phyloP scores from a whole-genome alignment of 2,329 filamentous ascomycete species.

The Colletotrichum higginsianum region DNA sequence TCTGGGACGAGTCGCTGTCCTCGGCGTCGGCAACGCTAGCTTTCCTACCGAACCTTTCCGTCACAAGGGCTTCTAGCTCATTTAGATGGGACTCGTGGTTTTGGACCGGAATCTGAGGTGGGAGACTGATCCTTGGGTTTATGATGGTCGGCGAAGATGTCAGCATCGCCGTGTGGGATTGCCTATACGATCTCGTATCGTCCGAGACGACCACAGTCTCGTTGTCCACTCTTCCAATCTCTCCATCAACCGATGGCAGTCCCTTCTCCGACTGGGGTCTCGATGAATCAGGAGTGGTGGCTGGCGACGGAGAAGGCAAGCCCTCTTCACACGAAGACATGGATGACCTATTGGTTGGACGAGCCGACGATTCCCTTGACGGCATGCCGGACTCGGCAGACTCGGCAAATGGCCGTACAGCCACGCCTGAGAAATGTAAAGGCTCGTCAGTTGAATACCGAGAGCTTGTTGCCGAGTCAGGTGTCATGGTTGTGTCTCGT shows the following conservation, averaged over 20 bases:
- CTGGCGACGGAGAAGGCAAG: constrained; percentile 51
- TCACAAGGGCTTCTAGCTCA: constrained; percentile 38
- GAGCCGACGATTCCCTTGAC: constrained; percentile 36
- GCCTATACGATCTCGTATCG: constrained; percentile 39
- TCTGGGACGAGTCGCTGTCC: constrained; percentile 37
- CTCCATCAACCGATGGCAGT: constrained; percentile 43
- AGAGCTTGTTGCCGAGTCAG: constrained; percentile 39
- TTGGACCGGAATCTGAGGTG: constrained; percentile 34
- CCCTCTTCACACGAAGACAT: constrained; percentile 55
- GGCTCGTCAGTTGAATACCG: constrained; percentile 30
- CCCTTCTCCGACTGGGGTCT: constrained; percentile 58
- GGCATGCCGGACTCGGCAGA: constrained; percentile 20
- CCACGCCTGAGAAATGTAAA: not conserved
- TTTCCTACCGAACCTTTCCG: constrained; percentile 35
- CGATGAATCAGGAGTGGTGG: constrained; percentile 58
- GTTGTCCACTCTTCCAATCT: constrained; percentile 35
- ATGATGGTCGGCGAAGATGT: constrained; percentile 20
- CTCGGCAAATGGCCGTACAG: constrained; percentile 26
- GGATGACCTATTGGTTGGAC: constrained; percentile 39
- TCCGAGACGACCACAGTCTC: constrained; percentile 37
- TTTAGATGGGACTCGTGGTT: constrained; percentile 30
- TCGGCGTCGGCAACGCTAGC: constrained; percentile 38
- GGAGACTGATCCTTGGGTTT: constrained; percentile 36
- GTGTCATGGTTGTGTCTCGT: constrained; percentile 23
- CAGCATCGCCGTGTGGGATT: constrained; percentile 32